Evolutionary conservation across 2,329 filamentous ascomycete genomes (phyloP).

Genomic region (Rhynchosporium secalis): DNA sequence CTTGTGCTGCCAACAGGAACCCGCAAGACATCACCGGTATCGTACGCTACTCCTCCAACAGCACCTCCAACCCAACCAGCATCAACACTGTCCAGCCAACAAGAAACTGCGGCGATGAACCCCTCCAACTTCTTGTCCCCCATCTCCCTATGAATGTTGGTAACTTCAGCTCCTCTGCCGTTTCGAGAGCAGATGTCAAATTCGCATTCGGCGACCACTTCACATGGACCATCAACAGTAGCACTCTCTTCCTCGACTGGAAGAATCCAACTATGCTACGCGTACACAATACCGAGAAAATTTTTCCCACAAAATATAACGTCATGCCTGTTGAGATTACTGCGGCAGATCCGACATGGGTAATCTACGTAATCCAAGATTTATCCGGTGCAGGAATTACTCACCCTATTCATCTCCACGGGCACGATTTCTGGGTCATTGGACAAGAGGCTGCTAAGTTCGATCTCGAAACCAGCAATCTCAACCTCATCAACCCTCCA

Average conservation of each 20-base stretch:
- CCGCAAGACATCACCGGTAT: slow-evolving; percentile 47
- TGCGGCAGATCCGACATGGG: slow-evolving; percentile 31
- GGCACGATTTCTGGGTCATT: slow-evolving; percentile 52
- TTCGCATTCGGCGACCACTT: slow-evolving; percentile 40
- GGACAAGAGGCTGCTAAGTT: slow-evolving; percentile 46
- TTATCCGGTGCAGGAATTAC: slow-evolving; percentile 27
- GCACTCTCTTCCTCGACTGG: slow-evolving; percentile 49
- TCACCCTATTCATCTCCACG: slow-evolving; percentile 50
- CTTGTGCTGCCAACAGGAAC: slow-evolving; percentile 58
- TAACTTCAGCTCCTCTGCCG: slow-evolving; percentile 15
- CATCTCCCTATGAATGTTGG: slow-evolving; percentile 30
- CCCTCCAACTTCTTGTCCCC: slow-evolving; percentile 34
- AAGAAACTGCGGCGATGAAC: slow-evolving; percentile 37
- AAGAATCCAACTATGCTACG: slow-evolving; percentile 46
- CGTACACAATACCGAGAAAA: slow-evolving; percentile 37
- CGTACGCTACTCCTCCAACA: slow-evolving; percentile 44
- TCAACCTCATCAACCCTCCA: slow-evolving; percentile 47
- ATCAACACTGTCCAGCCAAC: slow-evolving; percentile 28
- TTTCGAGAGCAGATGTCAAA: slow-evolving; percentile 24
- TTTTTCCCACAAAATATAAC: slow-evolving; percentile 38
- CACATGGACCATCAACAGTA: slow-evolving; percentile 52
- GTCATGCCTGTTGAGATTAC: slow-evolving; percentile 13
- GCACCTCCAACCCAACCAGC: slow-evolving; percentile 38
- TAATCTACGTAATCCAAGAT: slow-evolving; percentile 37
- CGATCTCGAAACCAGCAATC: slow-evolving; percentile 34